These are phyloP conservation scores for Rhodotorula sp. DNA, from an alignment of 1,284 basidiomycete species.

Conservation along the genomic window DNA sequence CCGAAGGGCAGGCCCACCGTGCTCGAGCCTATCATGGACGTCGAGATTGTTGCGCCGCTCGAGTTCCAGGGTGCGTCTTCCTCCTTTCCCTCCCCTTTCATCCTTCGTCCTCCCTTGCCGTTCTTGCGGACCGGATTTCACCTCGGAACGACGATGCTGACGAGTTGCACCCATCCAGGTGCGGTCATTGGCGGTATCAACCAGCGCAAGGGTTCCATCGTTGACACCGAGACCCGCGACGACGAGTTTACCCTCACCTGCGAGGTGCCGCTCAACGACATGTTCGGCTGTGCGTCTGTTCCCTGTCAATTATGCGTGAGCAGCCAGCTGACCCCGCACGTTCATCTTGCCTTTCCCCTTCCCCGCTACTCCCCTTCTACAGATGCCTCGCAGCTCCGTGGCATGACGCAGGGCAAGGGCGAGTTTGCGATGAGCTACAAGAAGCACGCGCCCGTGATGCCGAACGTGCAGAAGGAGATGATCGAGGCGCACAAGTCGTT, in stretches of 20 bases:
- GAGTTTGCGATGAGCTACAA: conserved; percentile 47
- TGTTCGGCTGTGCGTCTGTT: conserved; percentile 76
- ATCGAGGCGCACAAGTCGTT: conserved; percentile 60
- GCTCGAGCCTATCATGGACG: conserved; percentile 96
- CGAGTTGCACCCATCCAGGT: conserved; percentile 53
- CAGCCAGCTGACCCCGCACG: not conserved
- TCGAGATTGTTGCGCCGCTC: conserved; percentile 92
- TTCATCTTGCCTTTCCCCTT: too few relatives aligned
- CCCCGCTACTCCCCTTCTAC: not conserved
- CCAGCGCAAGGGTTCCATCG: conserved; percentile 87
- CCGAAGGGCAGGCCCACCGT: conserved; percentile 75
- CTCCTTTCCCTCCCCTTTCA: not conserved
- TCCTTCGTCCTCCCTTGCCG: not conserved
- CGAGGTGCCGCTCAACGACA: conserved; percentile 94
- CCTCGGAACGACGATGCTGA: not conserved
- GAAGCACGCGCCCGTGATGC: conserved; percentile 78
- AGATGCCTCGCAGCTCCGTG: conserved; percentile 78
- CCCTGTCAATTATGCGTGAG: not conserved
- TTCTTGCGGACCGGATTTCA: not conserved
- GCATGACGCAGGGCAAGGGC: conserved; percentile 91
- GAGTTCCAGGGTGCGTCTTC: conserved; percentile 87
- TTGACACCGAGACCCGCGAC: conserved; percentile 94
- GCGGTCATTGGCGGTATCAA: conserved; percentile 93
- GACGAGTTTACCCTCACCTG: conserved; percentile 93
- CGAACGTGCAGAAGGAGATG: conserved; percentile 81